Percentiles rank a stretch among this genome's conserved stretches.
Evolutionary conservation across 305 asterid species (phyloP).

Genomic region (Withania somnifera): DNA sequence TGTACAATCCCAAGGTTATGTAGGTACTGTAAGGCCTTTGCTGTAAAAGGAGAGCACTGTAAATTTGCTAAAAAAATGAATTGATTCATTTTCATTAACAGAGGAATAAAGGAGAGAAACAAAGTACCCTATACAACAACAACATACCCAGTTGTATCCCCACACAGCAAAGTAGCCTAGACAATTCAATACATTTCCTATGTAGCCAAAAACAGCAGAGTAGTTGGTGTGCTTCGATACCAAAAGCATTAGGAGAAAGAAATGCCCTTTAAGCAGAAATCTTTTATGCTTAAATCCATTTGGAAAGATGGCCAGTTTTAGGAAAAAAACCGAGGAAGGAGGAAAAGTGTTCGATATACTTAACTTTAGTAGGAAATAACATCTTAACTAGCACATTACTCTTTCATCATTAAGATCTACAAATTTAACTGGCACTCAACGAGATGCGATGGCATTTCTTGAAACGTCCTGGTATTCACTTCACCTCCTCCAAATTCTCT

Average conservation of each 20-base stretch:
- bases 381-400: background rate
- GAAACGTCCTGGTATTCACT: background rate
- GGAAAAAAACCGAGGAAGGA: background rate
- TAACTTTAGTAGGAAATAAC: background rate
- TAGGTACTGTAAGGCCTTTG: conserved; percentile 71
- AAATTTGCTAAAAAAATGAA: conserved; percentile 11
- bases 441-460: background rate
- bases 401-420: background rate
- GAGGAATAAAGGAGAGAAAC: background rate
- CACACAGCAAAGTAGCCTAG: background rate
- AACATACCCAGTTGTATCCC: too few species aligned
- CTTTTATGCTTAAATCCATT: background rate
- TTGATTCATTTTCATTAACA: background rate
- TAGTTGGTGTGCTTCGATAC: background rate
- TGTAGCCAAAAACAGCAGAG: background rate
- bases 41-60: conserved; percentile 45
- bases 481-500: background rate
- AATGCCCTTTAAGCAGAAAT: background rate
- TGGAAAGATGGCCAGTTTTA: background rate
- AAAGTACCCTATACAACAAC: background rate
- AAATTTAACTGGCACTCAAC: background rate
- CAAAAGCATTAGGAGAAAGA: background rate
- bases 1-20: conserved; percentile 90
- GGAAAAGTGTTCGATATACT: background rate
- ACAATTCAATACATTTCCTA: background rate